Conservation (phyloP, 441 rosid species). For the Arabidopsis lyrata region DNA sequence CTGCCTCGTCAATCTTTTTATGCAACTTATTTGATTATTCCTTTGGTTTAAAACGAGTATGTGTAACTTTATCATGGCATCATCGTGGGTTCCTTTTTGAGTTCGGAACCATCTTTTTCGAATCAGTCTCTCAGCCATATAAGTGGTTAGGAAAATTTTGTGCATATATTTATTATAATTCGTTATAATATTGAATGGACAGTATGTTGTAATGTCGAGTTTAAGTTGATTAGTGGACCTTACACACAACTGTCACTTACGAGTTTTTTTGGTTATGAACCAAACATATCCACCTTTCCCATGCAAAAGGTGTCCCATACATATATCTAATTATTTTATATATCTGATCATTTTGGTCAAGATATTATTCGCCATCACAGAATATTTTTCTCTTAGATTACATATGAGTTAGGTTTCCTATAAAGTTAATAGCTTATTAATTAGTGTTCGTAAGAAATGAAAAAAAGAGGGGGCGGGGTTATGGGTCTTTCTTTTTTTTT, state of each 20-base stretch:
- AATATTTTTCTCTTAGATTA: constrained; percentile 18
- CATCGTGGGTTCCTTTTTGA: constrained; percentile 42
- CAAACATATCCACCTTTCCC: constrained; percentile 46
- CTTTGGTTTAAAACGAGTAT: constrained; percentile 25
- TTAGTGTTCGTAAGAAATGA: constrained; percentile 3
- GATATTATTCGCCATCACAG: constrained; percentile 39
- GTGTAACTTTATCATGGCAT: constrained; percentile 43
- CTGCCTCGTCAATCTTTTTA: constrained; percentile 31
- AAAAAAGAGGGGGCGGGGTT: neutral
- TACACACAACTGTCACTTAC: constrained; percentile 48
- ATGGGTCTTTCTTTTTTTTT: neutral
- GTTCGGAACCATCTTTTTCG: constrained; percentile 40
- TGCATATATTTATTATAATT: constrained; percentile 20
- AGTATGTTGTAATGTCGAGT: constrained; percentile 28
- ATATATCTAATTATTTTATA: constrained; percentile 15
- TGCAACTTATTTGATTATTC: constrained; percentile 32
- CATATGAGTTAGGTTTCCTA: constrained; percentile 36
- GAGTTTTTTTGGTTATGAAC: constrained; percentile 38
- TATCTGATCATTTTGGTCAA: constrained; percentile 25
- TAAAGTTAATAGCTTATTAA: constrained; percentile 33
- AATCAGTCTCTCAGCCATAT: constrained; percentile 37
- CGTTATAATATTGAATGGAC: constrained; percentile 34
- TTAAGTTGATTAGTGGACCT: constrained; percentile 45
- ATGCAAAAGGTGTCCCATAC: constrained; percentile 44
- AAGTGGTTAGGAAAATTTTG: constrained; percentile 31